Conservation (phyloP, 148 eudicot genomes). For the Arbutus unedo region DNA sequence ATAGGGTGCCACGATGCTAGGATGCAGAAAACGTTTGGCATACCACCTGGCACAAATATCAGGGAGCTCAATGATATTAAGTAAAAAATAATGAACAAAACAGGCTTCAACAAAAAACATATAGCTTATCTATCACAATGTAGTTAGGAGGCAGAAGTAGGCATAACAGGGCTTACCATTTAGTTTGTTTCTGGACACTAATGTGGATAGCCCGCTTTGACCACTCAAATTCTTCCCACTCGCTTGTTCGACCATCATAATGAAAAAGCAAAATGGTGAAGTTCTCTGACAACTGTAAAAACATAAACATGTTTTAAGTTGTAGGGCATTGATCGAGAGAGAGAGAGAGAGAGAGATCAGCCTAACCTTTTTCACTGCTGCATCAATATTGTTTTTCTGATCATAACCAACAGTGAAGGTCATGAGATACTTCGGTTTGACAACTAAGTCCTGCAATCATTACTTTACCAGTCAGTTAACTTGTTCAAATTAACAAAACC, state of each 20-base stretch:
- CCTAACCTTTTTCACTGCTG: constrained; percentile 67
- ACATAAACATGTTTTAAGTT: neutral
- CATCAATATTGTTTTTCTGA: constrained; percentile 60
- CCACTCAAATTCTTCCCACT: constrained; percentile 90
- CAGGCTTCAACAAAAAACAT: neutral
- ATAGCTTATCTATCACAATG: neutral
- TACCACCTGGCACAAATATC: constrained; percentile 71
- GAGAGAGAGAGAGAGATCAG: constrained; percentile 12
- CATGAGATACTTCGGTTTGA: constrained; percentile 62
- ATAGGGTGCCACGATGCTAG: constrained; percentile 83
- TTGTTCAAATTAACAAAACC: neutral
- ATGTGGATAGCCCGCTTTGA: constrained; percentile 76
- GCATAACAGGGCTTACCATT: constrained; percentile 43
- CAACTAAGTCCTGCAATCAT: constrained; percentile 51
- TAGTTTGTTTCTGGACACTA: constrained; percentile 69
- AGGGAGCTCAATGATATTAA: constrained; percentile 9
- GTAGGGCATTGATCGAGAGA: neutral
- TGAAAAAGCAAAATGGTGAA: constrained; percentile 79
- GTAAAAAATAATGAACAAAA: neutral
- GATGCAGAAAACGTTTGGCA: constrained; percentile 92
- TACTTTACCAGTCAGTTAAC: neutral
- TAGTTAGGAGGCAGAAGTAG: neutral
- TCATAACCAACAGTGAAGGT: constrained; percentile 72
- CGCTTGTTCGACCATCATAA: constrained; percentile 69
- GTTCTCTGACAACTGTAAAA: constrained; percentile 69